Base-by-base conservation (phyloP, 1,284 basidiomycete species). In the Ceraceosorus bombacis region DNA sequence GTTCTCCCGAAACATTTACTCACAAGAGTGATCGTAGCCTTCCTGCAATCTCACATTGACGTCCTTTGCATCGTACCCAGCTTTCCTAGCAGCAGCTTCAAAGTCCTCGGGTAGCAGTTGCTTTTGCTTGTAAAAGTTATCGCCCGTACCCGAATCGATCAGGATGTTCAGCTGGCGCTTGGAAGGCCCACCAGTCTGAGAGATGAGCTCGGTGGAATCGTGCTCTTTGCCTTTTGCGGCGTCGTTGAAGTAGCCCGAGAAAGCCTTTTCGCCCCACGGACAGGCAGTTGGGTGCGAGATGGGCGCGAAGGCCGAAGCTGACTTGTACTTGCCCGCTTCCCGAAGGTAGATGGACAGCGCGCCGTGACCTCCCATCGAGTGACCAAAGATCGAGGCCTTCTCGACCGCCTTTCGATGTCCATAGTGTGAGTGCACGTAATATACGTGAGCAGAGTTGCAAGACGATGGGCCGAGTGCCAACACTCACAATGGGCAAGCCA, bases 211-310 rank as follows among this genome's bases (percentile, higher is more conserved):
- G 6, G 89, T 89, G 9, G 94, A 88, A 78, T 98, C 94, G 76
- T 95, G 89, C 49, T 78, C 78, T 73, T 85, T 83, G 1, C 86
- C 91, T 75, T 93, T 91, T 58, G 86, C 82, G 15, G 87, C 65
- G 3, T 89, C 90, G 15, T 79, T 27, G 54, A 98, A 84, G 80
- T 96, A 97, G n/a, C 90, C 89, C 17, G 67, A 74, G 80, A 98
- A 96, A 0, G 92, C 93, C 77, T 94, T 95, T 70, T 87, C 81
- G 40, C 95, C 94, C 93, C 94, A 96, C 0, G 88, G 86, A 56
- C 86, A 88, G 54, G 85, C 82, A 10, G 86, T 86, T 0, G 95
- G 93, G 80, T 98, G 95, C 70, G 85, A 81, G 64, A 96, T 89
- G 1, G 94, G 93, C 27, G 94, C 82, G 77, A 98, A 98, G 0